These are phyloP conservation scores for Rhodamnia rubescens DNA, from an alignment of 345 rosid genomes.

Conservation along the genomic window DNA sequence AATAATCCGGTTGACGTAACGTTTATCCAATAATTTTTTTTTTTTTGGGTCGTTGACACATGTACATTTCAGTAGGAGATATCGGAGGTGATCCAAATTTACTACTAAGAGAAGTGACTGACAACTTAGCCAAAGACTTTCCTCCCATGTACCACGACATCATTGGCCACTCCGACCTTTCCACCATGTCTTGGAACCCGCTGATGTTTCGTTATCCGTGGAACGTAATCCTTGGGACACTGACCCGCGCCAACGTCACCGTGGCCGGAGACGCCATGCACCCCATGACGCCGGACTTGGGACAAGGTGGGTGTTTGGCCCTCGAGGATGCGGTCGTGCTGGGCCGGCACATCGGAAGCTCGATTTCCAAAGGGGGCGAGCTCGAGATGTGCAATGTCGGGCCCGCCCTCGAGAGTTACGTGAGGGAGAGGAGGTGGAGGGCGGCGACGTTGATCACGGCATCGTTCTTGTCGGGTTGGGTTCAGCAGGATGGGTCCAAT, in stretches of 20 bases:
- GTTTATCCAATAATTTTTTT: too few species aligned
- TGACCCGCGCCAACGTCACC: slow-evolving; percentile 20
- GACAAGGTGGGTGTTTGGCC: slow-evolving; percentile 33
- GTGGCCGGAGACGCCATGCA: slow-evolving; percentile 55
- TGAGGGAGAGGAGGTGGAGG: slow-evolving; percentile 24
- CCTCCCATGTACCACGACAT: slow-evolving; percentile 11
- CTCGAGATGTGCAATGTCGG: background rate
- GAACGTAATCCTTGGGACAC: slow-evolving; percentile 17
- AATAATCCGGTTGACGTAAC: too few species aligned
- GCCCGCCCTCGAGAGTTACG: slow-evolving; percentile 11
- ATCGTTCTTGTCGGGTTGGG: slow-evolving; percentile 27
- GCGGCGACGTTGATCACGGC: slow-evolving; percentile 4
- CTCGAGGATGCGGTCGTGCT: slow-evolving; percentile 32
- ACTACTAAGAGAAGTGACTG: slow-evolving; percentile 12
- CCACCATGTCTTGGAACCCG: slow-evolving; percentile 16
- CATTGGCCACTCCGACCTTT: slow-evolving; percentile 12
- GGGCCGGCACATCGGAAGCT: slow-evolving; percentile 21
- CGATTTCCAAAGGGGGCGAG: background rate
- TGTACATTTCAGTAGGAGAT: background rate
- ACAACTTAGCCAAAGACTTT: slow-evolving; percentile 7
- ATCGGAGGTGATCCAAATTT: slow-evolving; percentile 5
- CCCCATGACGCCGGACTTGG: slow-evolving; percentile 40
- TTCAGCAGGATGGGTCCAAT: slow-evolving; percentile 14
- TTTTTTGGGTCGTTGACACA: background rate
- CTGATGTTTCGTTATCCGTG: slow-evolving; percentile 25